phyloP scores from a whole-genome alignment of 257 asterid genomes.

The Handroanthus guayacan region DNA sequence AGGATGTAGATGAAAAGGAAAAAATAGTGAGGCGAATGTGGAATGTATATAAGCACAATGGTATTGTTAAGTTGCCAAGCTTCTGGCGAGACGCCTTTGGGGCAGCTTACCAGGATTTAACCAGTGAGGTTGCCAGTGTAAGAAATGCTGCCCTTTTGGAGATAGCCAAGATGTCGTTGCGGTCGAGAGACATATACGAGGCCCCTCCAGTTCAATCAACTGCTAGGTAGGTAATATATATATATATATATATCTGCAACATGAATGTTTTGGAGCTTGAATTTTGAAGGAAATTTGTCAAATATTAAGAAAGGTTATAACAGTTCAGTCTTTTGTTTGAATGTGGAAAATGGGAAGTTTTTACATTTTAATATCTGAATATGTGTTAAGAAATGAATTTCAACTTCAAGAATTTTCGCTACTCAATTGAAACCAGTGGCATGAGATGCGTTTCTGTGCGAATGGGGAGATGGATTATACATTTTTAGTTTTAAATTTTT shows the following conservation, averaged over 20 bases:
- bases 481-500: no score
- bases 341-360: not conserved
- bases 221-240: conserved; percentile 17
- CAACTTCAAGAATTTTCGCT: not conserved
- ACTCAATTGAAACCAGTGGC: not conserved
- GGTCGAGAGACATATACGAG: conserved; percentile 45
- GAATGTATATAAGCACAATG: conserved; percentile 84
- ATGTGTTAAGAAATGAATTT: not conserved
- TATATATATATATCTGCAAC: not conserved
- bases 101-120: conserved; percentile 91
- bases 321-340: not conserved
- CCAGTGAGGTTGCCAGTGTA: conserved; percentile 59
- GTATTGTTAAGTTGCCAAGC: conserved; percentile 55
- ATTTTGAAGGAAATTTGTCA: not conserved
- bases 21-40: conserved; percentile 89
- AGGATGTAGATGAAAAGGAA: conserved; percentile 94
- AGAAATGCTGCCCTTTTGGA: conserved; percentile 73
- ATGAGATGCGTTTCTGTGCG: not conserved
- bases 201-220: conserved; percentile 40
- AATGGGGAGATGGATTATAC: not conserved
- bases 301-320: not conserved
- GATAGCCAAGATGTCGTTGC: conserved; percentile 91
- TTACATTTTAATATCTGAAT: not conserved
- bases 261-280: not conserved
- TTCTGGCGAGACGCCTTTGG: conserved; percentile 95